Evolutionary conservation across 768 basidiomycete genomes (phyloP).

Genomic region (Lentinula raphanica): DNA sequence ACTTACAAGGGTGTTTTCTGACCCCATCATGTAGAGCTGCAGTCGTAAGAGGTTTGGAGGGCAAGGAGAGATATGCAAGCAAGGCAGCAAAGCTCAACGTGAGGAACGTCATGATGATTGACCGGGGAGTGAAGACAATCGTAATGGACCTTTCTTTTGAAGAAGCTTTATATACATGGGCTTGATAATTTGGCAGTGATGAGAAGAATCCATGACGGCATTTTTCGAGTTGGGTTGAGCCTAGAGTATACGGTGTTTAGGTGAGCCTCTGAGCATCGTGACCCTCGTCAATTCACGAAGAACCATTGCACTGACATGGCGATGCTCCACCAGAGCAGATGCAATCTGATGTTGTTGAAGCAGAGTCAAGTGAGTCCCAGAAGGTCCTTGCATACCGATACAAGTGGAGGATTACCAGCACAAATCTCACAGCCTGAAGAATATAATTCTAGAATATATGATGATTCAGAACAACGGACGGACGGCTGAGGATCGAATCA

Average conservation of each 20-base stretch:
- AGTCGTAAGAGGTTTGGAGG: not conserved
- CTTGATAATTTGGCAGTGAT: not conserved
- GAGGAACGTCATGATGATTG: not conserved
- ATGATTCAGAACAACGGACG: not conserved
- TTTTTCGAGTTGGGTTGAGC: not conserved
- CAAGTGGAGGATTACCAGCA: not conserved
- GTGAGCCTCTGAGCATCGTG: not conserved
- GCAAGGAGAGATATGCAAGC: not conserved
- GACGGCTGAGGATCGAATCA: not conserved
- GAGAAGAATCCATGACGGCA: not conserved
- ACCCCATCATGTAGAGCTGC: conserved; percentile 16
- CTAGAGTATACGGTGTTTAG: not conserved
- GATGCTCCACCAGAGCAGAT: not conserved
- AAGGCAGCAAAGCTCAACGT: conserved; percentile 1
- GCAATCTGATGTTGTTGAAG: not conserved
- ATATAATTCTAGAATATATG: not conserved
- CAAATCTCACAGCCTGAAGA: not conserved
- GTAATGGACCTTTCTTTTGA: not conserved
- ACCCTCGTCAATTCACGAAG: not conserved
- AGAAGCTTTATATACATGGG: not conserved
- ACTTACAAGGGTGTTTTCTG: conserved; percentile 32
- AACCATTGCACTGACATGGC: not conserved
- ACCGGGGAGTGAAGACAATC: not conserved
- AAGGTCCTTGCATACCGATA: not conserved
- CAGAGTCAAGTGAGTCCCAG: not conserved